Base-by-base conservation (phyloP, 2,329 filamentous ascomycete genomes). In the Talaromyces verruculosus region DNA sequence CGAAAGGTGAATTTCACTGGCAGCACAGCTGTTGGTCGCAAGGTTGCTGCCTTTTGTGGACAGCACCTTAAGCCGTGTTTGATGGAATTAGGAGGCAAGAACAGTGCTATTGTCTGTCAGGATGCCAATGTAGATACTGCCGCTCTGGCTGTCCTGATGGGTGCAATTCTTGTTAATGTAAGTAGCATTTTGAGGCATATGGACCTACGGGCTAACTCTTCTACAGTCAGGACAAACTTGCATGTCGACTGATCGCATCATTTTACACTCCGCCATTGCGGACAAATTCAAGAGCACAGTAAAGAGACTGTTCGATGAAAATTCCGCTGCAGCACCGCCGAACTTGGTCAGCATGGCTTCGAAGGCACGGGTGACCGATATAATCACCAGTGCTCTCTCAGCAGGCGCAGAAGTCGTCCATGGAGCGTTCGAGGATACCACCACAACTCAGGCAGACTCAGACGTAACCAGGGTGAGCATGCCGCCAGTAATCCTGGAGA, bases 221-320 rank as follows among this genome's bases (percentile, higher is more conserved):
- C 78, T 49, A 5, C 88, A 90, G 73, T 82, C 84, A 71, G 88
- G 88, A n/a, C 88, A 90, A 73, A 83, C 89, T 25, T 90, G 88
- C 78, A 87, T 85, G 15, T 86, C 88, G 5, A 89, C 86, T 0
- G 88, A 87, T 15, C 83, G 88, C 13, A 83, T 91, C 15, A 78
- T 90, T 0, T 87, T 91, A 1, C 49, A 63, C 51, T 51, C 49
- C 7, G 28, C 59, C 10, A 81, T 89, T 67, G 79, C 81, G 53
- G 74, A 78, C 5, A 73, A 81, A 3, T 89, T 89, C 74, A 80
- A 78, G n/a, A 73, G 78, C 13, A 81, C 81, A 0, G 78, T 87
- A 22, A 80, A 82, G 65, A 73, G 66, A 1, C 80, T 80, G 3
- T 74, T 81, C 0, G 73, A 30, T 69, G 75, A 2, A 19, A 25